phyloP scores from a whole-genome alignment of 305 asterid genomes.

The Euphrasia arctica region DNA sequence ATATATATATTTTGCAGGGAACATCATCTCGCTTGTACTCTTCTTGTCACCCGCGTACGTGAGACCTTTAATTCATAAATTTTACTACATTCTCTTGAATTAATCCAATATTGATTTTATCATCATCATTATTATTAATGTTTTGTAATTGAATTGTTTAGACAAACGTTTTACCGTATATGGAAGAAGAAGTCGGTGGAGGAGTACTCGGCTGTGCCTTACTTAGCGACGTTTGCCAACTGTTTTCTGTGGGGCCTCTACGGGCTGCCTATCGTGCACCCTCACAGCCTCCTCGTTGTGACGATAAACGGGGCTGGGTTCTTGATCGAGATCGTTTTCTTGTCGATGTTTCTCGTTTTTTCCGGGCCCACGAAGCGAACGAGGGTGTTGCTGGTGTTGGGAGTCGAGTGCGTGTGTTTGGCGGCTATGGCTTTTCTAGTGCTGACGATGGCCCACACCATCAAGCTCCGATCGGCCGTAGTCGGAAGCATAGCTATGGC shows the following conservation, averaged over 20 bases:
- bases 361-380: constrained; percentile 40
- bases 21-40: constrained; percentile 38
- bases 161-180: constrained; percentile 64
- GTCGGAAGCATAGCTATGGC: constrained; percentile 75
- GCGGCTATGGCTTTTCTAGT: constrained; percentile 49
- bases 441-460: constrained; percentile 44
- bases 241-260: constrained; percentile 83
- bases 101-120: not conserved
- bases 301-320: constrained; percentile 74
- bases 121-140: not conserved
- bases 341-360: constrained; percentile 42
- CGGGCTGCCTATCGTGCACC: constrained; percentile 81
- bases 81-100: not conserved
- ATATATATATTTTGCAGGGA: constrained; percentile 34
- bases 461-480: constrained; percentile 51
- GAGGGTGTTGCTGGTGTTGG: constrained; percentile 32
- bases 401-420: constrained; percentile 43
- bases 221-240: constrained; percentile 68
- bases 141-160: constrained; percentile 32
- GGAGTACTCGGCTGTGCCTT: constrained; percentile 71
- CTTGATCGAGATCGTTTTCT: constrained; percentile 51
- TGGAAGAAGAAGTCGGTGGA: constrained; percentile 73
- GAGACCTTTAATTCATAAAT: not conserved
- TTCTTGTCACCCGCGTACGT: constrained; percentile 51
- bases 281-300: constrained; percentile 62